phyloP scores from a whole-genome alignment of 2,329 filamentous ascomycete species.

The Cercospora brassicicola region DNA sequence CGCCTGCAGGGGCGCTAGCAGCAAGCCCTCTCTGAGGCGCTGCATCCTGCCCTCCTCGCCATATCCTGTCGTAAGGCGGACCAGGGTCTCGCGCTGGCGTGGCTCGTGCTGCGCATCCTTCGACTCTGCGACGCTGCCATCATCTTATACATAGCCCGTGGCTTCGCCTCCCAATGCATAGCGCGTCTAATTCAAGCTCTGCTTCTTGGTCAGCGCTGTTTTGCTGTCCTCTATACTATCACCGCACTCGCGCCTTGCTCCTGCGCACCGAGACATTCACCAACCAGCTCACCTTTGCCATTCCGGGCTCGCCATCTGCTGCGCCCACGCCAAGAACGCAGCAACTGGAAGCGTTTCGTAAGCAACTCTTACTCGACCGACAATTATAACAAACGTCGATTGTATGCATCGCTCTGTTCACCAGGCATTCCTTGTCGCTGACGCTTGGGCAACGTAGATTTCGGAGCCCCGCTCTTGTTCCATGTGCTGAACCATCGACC shows the following conservation, averaged over 20 bases:
- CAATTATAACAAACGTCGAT: background rate
- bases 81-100: slow-evolving; percentile 18
- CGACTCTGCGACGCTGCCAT: slow-evolving; percentile 28
- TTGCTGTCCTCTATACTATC: background rate
- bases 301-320: background rate
- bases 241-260: background rate
- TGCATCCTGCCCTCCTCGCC: slow-evolving; percentile 23
- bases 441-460: background rate
- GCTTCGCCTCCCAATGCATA: slow-evolving; percentile 31
- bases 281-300: background rate
- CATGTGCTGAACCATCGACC: slow-evolving; percentile 16
- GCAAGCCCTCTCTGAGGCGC: slow-evolving; percentile 23
- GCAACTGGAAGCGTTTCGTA: background rate
- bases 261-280: background rate
- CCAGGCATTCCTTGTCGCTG: slow-evolving; percentile 11
- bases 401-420: background rate
- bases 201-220: slow-evolving; percentile 17
- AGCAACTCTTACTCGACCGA: background rate
- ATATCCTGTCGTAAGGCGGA: slow-evolving; percentile 15
- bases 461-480: background rate
- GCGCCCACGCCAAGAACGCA: background rate
- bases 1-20: slow-evolving; percentile 23
- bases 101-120: slow-evolving; percentile 33
- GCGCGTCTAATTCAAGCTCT: slow-evolving; percentile 23
- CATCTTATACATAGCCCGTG: slow-evolving; percentile 35